Percentiles rank a stretch among this genome's conserved stretches.
phyloP scores from a whole-genome alignment of 192 early-diverging fungal genomes.

The Gaertneriomyces semiglobifer region DNA sequence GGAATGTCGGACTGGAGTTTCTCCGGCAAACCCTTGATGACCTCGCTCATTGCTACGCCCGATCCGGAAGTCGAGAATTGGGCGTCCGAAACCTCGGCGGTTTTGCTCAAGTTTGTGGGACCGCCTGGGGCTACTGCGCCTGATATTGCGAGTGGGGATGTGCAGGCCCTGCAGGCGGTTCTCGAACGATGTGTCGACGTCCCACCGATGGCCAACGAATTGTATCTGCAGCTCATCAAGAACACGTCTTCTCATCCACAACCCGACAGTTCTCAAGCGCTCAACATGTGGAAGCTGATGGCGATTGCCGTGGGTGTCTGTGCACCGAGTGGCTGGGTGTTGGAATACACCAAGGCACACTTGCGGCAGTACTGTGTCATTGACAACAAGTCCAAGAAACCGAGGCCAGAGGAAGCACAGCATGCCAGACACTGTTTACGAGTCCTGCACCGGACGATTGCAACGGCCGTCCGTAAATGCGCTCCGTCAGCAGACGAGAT shows the following conservation, averaged over 20 bases:
- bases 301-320: slow-evolving; percentile 36
- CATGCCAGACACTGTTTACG: slow-evolving; percentile 45
- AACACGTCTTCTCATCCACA: slow-evolving; percentile 40
- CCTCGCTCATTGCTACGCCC: slow-evolving; percentile 29
- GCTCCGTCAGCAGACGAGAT: slow-evolving; percentile 49
- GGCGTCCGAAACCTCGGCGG: slow-evolving; percentile 29
- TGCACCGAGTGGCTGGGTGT: slow-evolving; percentile 32
- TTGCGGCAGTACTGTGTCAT: slow-evolving; percentile 33
- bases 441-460: slow-evolving; percentile 27
- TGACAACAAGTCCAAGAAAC: slow-evolving; percentile 30
- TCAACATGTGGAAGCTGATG: slow-evolving; percentile 45
- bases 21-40: slow-evolving; percentile 25
- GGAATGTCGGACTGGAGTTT: slow-evolving; percentile 24
- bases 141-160: slow-evolving; percentile 9
- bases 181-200: slow-evolving; percentile 34
- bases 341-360: slow-evolving; percentile 50
- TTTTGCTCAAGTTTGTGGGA: slow-evolving; percentile 8
- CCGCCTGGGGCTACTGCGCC: slow-evolving; percentile 5
- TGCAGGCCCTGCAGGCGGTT: slow-evolving; percentile 28
- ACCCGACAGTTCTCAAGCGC: slow-evolving; percentile 18
- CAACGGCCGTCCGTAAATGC: slow-evolving; percentile 19
- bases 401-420: slow-evolving; percentile 33
- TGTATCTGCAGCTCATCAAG: slow-evolving; percentile 49
- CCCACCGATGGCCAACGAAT: slow-evolving; percentile 36
- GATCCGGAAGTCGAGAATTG: slow-evolving; percentile 33